Base-by-base conservation (phyloP, 768 basidiomycete genomes). In the Macrocybe gigantea region DNA sequence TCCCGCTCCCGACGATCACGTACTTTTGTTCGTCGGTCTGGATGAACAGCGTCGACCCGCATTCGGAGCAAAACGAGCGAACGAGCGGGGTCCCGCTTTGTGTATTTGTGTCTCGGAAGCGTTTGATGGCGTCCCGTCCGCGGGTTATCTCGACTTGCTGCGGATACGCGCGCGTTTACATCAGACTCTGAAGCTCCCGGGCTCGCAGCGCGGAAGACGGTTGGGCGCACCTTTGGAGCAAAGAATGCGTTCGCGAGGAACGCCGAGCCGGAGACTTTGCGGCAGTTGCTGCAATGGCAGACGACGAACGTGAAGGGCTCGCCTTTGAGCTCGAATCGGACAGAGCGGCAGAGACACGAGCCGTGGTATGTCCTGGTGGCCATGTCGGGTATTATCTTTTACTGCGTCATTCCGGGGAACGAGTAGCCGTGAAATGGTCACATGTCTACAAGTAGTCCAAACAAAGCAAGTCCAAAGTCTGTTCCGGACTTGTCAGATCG, bases 211-310 rank as follows among this genome's bases (percentile, higher is more conserved):
- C 48, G 45, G 47, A 53, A 59, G 2, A 42, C 39, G 41, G 56
- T 60, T 4, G 60, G 60, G 59, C 63, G 31, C 42, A 73, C 72
- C 53, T 68, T 50, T 11, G 47, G 51, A 33, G 59, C 56, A 50
- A 69, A 72, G 47, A 69, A 66, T 5, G 56, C 56, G 39, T 70
- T 71, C 38, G 66, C 59, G 64, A 71, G 64, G 49, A 71, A 71
- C 12, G 68, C 67, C n/a, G 66, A 59, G 5, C 72, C 71, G 12
- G 64, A 69, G 13, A 66, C 61, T 55, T 72, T 72, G 56, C 63
- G 66, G 53, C 72, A 73, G 41, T 73, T 69, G n/a, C 46, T 47
- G 53, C 72, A 74, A 53, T 74, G 68, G 52, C 72, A 74, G 1
- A 72, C 61, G n/a, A 64, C 56, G 48, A 68, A 69, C 1, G 63